These are phyloP conservation scores for Ambrosia trifida DNA, from an alignment of 129 eudicot genomes.

Conservation along the genomic window DNA sequence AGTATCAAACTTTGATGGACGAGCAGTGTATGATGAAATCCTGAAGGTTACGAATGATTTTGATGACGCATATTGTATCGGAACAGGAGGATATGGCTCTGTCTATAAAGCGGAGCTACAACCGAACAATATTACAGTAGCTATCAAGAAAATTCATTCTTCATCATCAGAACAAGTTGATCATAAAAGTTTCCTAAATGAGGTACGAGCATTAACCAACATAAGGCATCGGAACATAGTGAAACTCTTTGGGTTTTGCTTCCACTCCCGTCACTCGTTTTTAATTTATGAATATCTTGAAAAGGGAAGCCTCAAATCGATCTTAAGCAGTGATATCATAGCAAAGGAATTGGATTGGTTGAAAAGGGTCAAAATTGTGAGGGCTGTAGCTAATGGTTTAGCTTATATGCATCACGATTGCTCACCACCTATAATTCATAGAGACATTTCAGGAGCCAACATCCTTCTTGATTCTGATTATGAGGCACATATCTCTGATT, in stretches of 20 bases:
- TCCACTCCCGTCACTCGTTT: conserved; percentile 19
- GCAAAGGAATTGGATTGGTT: conserved; percentile 25
- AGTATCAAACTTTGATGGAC: conserved; percentile 23
- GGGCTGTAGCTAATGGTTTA: conserved; percentile 18
- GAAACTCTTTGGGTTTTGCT: conserved; percentile 22
- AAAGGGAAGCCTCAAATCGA: conserved; percentile 15
- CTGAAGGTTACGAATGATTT: conserved; percentile 21
- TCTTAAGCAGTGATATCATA: background rate
- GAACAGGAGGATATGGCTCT: conserved; percentile 22
- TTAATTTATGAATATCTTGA: conserved; percentile 27
- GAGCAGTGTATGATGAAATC: conserved; percentile 8
- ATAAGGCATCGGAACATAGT: conserved; percentile 20
- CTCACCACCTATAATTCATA: background rate
- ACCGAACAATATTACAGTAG: conserved; percentile 4
- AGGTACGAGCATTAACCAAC: conserved; percentile 14
- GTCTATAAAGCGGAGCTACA: conserved; percentile 27
- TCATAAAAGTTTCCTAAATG: conserved; percentile 15
- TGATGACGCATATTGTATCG: conserved; percentile 29
- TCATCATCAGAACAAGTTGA: conserved; percentile 6
- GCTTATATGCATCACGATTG: conserved; percentile 35
- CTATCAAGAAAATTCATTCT: conserved; percentile 30
- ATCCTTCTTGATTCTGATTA: conserved; percentile 26
- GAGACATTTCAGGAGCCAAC: conserved; percentile 31
- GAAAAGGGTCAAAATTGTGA: conserved; percentile 22
- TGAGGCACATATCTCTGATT: conserved; percentile 27